These are phyloP conservation scores for Scortechinia acanthostroma DNA, from an alignment of 2,329 filamentous ascomycete genomes.

Conservation along the genomic window DNA sequence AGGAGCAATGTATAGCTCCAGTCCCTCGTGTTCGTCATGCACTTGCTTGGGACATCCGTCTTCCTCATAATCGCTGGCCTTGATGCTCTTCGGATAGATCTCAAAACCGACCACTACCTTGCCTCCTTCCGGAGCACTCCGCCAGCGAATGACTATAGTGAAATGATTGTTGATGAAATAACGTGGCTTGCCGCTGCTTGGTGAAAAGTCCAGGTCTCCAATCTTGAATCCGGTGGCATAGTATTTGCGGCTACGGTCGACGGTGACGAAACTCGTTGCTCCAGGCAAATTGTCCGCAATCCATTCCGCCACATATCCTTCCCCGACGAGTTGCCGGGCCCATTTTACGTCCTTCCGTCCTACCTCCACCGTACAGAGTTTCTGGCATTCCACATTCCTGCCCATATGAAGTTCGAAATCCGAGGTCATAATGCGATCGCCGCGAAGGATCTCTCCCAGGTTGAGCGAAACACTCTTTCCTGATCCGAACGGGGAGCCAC, in stretches of 20 bases:
- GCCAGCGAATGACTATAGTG: conserved; percentile 75
- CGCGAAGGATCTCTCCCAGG: conserved; percentile 78
- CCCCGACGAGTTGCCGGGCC: conserved; percentile 65
- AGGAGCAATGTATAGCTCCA: conserved; percentile 59
- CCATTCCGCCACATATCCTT: conserved; percentile 86
- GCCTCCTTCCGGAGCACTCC: conserved; percentile 61
- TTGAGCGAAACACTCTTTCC: conserved; percentile 76
- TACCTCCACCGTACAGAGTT: conserved; percentile 66
- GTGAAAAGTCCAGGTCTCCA: conserved; percentile 65
- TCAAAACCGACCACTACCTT: conserved; percentile 85
- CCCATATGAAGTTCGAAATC: conserved; percentile 77
- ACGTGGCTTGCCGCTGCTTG: conserved; percentile 47
- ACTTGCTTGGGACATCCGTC: conserved; percentile 64
- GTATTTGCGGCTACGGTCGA: conserved; percentile 78
- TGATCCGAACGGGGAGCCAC: conserved; percentile 63
- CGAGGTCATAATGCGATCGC: conserved; percentile 77
- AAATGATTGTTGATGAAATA: conserved; percentile 84
- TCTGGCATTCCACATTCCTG: conserved; percentile 65
- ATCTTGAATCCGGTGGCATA: conserved; percentile 87
- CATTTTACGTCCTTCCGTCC: conserved; percentile 56
- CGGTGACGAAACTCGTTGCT: conserved; percentile 80
- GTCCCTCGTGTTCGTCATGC: conserved; percentile 50
- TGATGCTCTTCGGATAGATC: conserved; percentile 80
- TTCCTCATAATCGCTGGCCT: conserved; percentile 46
- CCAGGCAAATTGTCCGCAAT: conserved; percentile 87